Percentiles rank a stretch among this genome's conserved stretches.
phyloP scores from a whole-genome alignment of 345 rosid genomes.

The Crucihimalaya himalaica region DNA sequence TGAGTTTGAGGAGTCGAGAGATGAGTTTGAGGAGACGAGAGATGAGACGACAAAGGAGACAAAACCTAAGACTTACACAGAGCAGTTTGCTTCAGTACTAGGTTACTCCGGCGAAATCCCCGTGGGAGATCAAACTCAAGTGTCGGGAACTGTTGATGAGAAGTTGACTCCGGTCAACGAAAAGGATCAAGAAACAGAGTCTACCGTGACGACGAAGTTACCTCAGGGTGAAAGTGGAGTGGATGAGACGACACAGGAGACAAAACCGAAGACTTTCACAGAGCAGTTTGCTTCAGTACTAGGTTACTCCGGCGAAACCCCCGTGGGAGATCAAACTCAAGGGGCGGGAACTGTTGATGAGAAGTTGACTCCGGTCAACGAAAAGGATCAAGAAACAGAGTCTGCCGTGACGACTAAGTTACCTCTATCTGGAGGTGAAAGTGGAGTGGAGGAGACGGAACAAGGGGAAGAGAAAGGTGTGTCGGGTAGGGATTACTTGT shows the following conservation, averaged over 20 bases:
- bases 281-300: no score
- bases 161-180: conserved; percentile 47
- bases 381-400: conserved; percentile 46
- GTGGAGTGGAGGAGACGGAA: conserved; percentile 13
- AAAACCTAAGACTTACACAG: conserved; percentile 44
- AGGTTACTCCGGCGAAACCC: no score
- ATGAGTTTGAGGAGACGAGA: conserved; percentile 1
- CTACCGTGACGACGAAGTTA: conserved; percentile 20
- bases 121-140: not conserved
- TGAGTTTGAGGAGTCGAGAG: not conserved
- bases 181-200: conserved; percentile 44
- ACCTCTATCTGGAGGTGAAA: conserved; percentile 28
- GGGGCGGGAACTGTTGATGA: no score
- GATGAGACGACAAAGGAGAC: conserved; percentile 26
- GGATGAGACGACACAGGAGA: conserved; percentile 19
- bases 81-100: conserved; percentile 49
- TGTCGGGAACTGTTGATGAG: conserved; percentile 39
- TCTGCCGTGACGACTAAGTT: conserved; percentile 34
- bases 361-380: conserved; percentile 45
- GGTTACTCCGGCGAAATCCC: conserved; percentile 42
- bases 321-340: no score
- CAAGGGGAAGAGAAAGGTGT: conserved; percentile 43
- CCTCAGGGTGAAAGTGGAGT: conserved; percentile 21
- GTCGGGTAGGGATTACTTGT: conserved; percentile 46
- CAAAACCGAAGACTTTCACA: no score